Evolutionary conservation across 495 filamentous ascomycete genomes (phyloP), one percentile per base, ranked within the genome.

Genomic region (Aspergillus mulundensis): DNA sequence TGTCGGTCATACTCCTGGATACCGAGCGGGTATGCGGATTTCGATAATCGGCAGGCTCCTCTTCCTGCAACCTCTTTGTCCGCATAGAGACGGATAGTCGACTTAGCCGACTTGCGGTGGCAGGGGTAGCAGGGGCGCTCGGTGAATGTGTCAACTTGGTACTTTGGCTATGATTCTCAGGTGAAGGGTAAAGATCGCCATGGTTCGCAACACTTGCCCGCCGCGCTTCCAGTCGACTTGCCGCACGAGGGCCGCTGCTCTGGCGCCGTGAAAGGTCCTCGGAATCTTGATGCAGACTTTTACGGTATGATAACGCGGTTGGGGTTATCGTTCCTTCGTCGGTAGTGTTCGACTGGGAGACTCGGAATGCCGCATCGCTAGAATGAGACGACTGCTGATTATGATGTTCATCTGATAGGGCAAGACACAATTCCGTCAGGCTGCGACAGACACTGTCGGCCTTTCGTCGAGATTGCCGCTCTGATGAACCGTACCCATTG

Each of bases 361-460:
- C 39, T 55, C 57, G 66, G 20, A 53, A 42, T 36, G 18, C 50
- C 10, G 68, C 51, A 11, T 69, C 71, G 15, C 66, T 57, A 28
- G 64, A 71, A 30, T 64, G 61, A 7, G 67, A 58, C 38, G 67
- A 71, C 25, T 66, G 61, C 24, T 47, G 64, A 25, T 61, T 64
- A 18, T 70, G 58, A 23, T 73, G 68, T 49, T 73, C 71, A 38
- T 76, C 75, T n/a, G 87, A 87, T 41, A 98, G 73, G 15, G 90
- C 90, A 38, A 98, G 80, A 65, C 90, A 96, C 20, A 98, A 77
- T 64, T 98, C 94, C 1, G 94, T 97, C 54, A 98, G 71, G 61
- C 88, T 92, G 45, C 94, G 83, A 70, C 95, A 97, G 68, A 97
- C 81, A 63, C 87, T 92, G 66, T 97, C 94, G 25, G 89, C 89